Percentiles rank a stretch among this genome's conserved stretches.
Evolutionary conservation across 805 yeast species (phyloP).

Genomic region (Candida germanica): DNA sequence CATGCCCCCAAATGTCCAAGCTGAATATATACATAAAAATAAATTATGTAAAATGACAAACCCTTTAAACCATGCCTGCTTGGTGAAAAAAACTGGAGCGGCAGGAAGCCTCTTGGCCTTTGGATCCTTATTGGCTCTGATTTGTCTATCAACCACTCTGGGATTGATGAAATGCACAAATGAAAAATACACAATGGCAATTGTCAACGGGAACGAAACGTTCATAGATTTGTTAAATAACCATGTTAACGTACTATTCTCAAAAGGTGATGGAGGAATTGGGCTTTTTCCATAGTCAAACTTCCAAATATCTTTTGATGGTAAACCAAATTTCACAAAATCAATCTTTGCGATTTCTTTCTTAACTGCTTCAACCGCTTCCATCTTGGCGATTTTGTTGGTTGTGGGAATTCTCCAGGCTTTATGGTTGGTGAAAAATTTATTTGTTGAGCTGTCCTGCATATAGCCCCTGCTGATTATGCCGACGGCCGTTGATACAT

Average conservation of each 20-base stretch:
- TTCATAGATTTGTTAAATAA: constrained; percentile 45
- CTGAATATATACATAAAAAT: constrained; percentile 60
- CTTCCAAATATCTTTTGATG: constrained; percentile 28
- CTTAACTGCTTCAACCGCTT: constrained; percentile 6
- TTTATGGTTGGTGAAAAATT: neutral
- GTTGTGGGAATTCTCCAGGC: neutral
- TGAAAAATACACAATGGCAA: constrained; percentile 57
- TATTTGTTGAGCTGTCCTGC: constrained; percentile 10
- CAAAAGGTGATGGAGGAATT: constrained; percentile 35
- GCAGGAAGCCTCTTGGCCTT: constrained; percentile 38
- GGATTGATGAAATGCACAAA: constrained; percentile 55
- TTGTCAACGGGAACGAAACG: constrained; percentile 51
- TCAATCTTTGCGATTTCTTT: constrained; percentile 10
- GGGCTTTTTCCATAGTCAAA: constrained; percentile 29
- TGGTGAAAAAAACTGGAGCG: constrained; percentile 52
- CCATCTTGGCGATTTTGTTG: neutral
- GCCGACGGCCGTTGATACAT: constrained; percentile 1
- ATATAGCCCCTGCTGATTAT: neutral
- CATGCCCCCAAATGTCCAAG: constrained; percentile 73
- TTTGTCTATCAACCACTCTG: constrained; percentile 45
- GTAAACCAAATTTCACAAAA: constrained; percentile 33
- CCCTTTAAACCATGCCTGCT: constrained; percentile 42
- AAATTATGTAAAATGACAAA: constrained; percentile 61
- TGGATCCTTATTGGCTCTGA: constrained; percentile 16
- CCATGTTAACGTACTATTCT: constrained; percentile 23